Evolutionary conservation across 108 stramenopile genomes (phyloP).

Genomic region (Cyclotella baltica): DNA sequence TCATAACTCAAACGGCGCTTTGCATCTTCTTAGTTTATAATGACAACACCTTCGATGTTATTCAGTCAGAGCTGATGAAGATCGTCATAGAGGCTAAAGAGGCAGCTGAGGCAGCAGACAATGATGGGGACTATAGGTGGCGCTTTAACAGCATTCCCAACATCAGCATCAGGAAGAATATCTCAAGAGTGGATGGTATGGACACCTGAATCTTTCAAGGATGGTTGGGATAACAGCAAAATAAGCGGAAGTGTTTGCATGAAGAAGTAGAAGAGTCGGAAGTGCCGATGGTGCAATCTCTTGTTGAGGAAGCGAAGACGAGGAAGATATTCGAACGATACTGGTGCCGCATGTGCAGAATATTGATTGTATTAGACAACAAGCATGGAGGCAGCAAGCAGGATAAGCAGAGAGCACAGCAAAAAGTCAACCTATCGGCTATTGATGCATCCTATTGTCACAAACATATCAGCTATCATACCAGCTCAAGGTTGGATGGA

Average conservation of each 20-base stretch:
- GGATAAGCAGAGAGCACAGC: neutral
- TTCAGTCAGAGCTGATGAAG: neutral
- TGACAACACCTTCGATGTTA: neutral
- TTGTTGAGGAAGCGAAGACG: neutral
- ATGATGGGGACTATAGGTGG: neutral
- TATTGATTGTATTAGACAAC: neutral
- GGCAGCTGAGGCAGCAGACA: neutral
- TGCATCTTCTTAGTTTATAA: neutral
- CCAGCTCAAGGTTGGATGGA: neutral
- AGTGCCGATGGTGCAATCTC: neutral
- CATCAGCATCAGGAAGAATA: neutral
- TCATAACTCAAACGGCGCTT: neutral
- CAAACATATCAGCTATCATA: neutral
- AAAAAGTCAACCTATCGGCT: neutral
- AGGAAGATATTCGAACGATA: neutral
- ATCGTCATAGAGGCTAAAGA: neutral
- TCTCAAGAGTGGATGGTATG: neutral
- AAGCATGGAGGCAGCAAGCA: neutral
- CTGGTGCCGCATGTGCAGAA: neutral
- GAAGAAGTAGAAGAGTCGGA: neutral
- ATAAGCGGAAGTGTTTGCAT: neutral
- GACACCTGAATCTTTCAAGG: neutral
- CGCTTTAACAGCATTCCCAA: neutral
- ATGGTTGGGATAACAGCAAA: neutral
- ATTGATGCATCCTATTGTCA: neutral